Percentiles rank a stretch among this genome's conserved stretches.
Conservation (phyloP, 192 early-diverging fungal species). For the Backusella liffmaniae region DNA sequence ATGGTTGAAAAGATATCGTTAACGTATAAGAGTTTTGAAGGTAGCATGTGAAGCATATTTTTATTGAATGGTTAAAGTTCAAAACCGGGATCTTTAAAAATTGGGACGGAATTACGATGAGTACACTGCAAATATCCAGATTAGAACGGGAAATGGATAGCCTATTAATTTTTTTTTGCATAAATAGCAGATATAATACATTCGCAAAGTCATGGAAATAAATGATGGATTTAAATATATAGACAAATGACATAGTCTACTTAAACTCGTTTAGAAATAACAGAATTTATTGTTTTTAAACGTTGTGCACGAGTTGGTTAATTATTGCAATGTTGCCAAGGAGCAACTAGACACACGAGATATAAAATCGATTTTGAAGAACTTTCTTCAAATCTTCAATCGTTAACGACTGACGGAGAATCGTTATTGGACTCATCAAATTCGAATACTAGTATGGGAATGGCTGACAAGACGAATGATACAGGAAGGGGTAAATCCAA, state of each 20-base stretch:
- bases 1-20: too few species aligned
- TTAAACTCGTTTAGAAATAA: slow-evolving; percentile 32
- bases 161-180: too few species aligned
- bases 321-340: slow-evolving; percentile 72
- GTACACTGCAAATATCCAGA: slow-evolving; percentile 63
- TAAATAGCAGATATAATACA: slow-evolving; percentile 56
- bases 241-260: too few species aligned
- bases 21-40: too few species aligned
- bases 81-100: too few species aligned
- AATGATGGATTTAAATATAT: slow-evolving; percentile 44
- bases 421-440: slow-evolving; percentile 44
- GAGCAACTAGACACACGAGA: slow-evolving; percentile 79
- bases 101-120: slow-evolving; percentile 58
- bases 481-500: slow-evolving; percentile 81
- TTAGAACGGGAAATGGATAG: slow-evolving; percentile 83
- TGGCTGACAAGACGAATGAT: slow-evolving; percentile 85
- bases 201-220: slow-evolving; percentile 58
- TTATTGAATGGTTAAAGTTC: too few species aligned
- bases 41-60: too few species aligned
- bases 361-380: slow-evolving; percentile 80
- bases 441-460: slow-evolving; percentile 25
- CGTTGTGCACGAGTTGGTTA: slow-evolving; percentile 77
- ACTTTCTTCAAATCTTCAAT: slow-evolving; percentile 69
- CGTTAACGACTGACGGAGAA: slow-evolving; percentile 65
- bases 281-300: slow-evolving; percentile 64